Evolutionary conservation across 768 basidiomycete genomes (phyloP).

Genomic region (Serendipita sp.): DNA sequence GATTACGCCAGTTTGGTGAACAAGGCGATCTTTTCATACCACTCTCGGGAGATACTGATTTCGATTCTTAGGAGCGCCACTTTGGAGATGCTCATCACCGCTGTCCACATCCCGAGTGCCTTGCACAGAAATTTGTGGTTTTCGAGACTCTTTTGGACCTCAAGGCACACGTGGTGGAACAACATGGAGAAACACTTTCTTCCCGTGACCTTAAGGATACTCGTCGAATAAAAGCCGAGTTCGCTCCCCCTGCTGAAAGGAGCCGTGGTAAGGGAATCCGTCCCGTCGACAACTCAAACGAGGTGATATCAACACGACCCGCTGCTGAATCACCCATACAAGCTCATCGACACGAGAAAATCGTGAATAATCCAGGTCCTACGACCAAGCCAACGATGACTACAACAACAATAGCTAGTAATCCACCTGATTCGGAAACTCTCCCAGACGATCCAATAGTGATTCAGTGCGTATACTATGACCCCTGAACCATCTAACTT

Average conservation of each 20-base stretch:
- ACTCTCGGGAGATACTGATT: neutral
- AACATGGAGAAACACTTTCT: constrained; percentile 60
- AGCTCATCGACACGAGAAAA: no score
- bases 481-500: no score
- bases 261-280: constrained; percentile 21
- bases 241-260: constrained; percentile 50
- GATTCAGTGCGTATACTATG: no score
- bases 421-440: constrained; percentile 40
- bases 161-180: constrained; percentile 78
- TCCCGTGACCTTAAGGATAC: constrained; percentile 53
- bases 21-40: constrained; percentile 11
- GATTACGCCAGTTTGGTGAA: constrained; percentile 60
- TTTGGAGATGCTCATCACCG: constrained; percentile 62
- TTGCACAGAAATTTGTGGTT: constrained; percentile 84
- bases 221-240: constrained; percentile 43
- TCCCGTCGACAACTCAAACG: constrained; percentile 29
- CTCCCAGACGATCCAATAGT: constrained; percentile 13
- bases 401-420: constrained; percentile 27
- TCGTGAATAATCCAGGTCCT: no score
- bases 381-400: constrained; percentile 17
- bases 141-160: constrained; percentile 78
- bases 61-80: constrained; percentile 44
- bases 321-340: constrained; percentile 16
- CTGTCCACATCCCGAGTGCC: constrained; percentile 57
- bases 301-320: constrained; percentile 25